Evolutionary conservation across 2,329 filamentous ascomycete genomes (phyloP).

Genomic region (Diaporthe nobilis): DNA sequence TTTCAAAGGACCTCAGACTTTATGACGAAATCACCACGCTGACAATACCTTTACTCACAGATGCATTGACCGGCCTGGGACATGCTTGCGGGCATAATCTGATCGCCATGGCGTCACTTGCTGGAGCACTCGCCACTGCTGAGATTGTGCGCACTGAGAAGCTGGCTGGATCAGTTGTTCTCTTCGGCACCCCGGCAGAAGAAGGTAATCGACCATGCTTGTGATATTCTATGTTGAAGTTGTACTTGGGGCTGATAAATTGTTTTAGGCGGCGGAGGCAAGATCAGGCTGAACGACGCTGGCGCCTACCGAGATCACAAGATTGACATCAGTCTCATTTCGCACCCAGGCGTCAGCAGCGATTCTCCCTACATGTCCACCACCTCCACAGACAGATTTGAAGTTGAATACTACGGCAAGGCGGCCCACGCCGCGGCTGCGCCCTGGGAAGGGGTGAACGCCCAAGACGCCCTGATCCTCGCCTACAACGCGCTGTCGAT

Average conservation of each 20-base stretch:
- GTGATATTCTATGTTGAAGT: too few species aligned
- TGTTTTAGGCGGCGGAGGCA: conserved; percentile 55
- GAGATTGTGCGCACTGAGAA: conserved; percentile 3
- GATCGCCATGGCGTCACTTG: conserved; percentile 9
- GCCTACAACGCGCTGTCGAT: conserved; percentile 33
- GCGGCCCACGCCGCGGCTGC: conserved; percentile 27
- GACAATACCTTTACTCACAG: not conserved
- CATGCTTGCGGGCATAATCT: conserved; percentile 15
- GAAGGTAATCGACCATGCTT: conserved; percentile 45
- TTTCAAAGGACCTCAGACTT: not conserved
- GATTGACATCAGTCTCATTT: conserved; percentile 60
- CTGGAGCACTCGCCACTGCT: conserved; percentile 1
- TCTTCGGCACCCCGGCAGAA: conserved; percentile 60
- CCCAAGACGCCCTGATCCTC: conserved; percentile 32
- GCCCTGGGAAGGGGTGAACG: conserved; percentile 33
- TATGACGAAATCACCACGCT: not conserved
- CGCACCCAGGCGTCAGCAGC: conserved; percentile 47
- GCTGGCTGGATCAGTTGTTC: conserved; percentile 56
- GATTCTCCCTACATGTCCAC: conserved; percentile 47
- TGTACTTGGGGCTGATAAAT: not conserved
- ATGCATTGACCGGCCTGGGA: conserved; percentile 3
- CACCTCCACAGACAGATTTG: conserved; percentile 52
- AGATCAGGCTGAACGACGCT: conserved; percentile 52
- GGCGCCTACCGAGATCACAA: conserved; percentile 50
- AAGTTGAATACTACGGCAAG: conserved; percentile 25